Percentiles rank a stretch among this genome's conserved stretches.
These are phyloP conservation scores for Suillus subluteus DNA, from an alignment of 768 basidiomycete species.

Conservation along the genomic window DNA sequence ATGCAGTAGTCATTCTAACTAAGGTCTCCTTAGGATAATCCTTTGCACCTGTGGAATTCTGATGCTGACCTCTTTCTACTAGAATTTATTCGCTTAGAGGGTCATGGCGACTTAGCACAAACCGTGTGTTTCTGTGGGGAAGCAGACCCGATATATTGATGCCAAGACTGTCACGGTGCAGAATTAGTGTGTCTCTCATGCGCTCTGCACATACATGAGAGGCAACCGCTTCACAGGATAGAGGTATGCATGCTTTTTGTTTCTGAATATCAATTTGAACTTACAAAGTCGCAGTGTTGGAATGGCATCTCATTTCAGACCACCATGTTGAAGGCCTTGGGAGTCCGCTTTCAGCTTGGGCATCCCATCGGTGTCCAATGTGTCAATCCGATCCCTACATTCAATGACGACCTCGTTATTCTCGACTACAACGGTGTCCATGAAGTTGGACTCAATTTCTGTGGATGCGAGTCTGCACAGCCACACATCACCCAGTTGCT, in stretches of 20 bases:
- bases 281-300: conserved; percentile 19
- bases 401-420: conserved; percentile 21
- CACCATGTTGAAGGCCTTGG: conserved; percentile 22
- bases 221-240: background rate
- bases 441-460: conserved; percentile 19
- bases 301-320: conserved; percentile 22
- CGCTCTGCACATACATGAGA: background rate
- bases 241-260: too few species aligned
- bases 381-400: conserved; percentile 3
- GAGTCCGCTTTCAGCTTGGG: conserved; percentile 27
- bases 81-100: conserved; percentile 7
- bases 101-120: background rate
- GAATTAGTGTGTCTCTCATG: conserved; percentile 1
- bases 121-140: background rate
- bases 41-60: background rate
- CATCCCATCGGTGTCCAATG: conserved; percentile 23
- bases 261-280: too few species aligned
- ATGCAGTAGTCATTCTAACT: background rate
- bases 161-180: background rate
- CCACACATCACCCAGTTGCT: conserved; percentile 16
- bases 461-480: conserved; percentile 14
- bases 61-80: conserved; percentile 1
- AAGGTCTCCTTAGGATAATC: conserved; percentile 6
- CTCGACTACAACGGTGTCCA: conserved; percentile 30
- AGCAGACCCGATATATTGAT: background rate